Evolutionary conservation across 371 early-diverging fungal species (phyloP), one percentile per base, ranked within the genome.

Genomic region (Mortierella sp.): DNA sequence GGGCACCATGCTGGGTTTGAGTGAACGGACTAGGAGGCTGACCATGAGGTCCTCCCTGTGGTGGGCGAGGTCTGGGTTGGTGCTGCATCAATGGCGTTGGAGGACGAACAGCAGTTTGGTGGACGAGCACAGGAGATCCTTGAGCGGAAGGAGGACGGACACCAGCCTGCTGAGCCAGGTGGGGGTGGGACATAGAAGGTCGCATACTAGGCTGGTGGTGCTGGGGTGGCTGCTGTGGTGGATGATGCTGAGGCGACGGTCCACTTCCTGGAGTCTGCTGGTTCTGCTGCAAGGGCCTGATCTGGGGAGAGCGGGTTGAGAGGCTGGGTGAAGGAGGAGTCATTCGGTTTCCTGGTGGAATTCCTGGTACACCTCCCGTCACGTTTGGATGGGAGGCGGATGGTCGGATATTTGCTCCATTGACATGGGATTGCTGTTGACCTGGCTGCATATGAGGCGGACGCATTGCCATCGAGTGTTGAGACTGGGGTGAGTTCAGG

Each of bases 1-100:
- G 59, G 19, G 46, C 69, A 19, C 43, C 46, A 24, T 55, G 78
- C 14, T 80, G 80, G 37, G 78, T 44, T 34, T 37, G 43, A 2
- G 11, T 34, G 19, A 26, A 34, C 37, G 77, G 72, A 24, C 72
- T 26, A 64, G 37, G 71, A 26, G 61, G 37, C 9, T 84, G 80
- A 28, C 80, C 84, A 21, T 74, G 79, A 44, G 85, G 76, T 44
- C 53, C 55, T 21, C 54, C 72, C 64, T 78, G 86, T 6, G 79
- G 79, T 3, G 85, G 86, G 3, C 82, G 64, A 44, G 86, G 86
- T 24, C 86, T 57, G 28, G 54, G 77, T 40, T 86, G 86, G 24
- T 78, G 80, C 34, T 76, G 79, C 73, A 59, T 71, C 37, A 44
- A 43, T n/a, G 74, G 78, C 8, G 75, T 72, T 21, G 78, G 77